These are phyloP conservation scores for Fusarium citri DNA, from an alignment of 2,329 filamentous ascomycete genomes.

Conservation along the genomic window DNA sequence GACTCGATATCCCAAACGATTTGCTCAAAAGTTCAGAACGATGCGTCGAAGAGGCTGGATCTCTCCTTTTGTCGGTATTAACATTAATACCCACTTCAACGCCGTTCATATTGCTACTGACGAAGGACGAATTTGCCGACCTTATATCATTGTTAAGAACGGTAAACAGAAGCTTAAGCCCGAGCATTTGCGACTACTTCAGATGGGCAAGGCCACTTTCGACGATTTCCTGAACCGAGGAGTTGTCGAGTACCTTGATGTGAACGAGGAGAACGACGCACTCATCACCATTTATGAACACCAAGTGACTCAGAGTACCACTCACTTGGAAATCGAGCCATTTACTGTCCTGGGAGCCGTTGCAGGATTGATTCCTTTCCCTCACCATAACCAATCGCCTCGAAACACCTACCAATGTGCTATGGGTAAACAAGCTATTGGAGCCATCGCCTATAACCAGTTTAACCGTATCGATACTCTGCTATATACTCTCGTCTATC, in stretches of 20 bases:
- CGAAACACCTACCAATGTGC: constrained; percentile 99
- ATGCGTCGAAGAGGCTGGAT: constrained; percentile 91
- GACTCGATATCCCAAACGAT: constrained; percentile 86
- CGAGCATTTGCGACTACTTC: constrained; percentile 82
- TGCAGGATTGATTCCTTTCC: constrained; percentile 95
- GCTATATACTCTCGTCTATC: constrained; percentile 96
- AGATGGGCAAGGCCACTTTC: constrained; percentile 86
- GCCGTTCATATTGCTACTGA: constrained; percentile 97
- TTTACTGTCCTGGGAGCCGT: constrained; percentile 97
- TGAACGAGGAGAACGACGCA: constrained; percentile 98
- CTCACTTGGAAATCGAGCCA: constrained; percentile 96
- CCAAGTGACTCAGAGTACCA: constrained; percentile 84
- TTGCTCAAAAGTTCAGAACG: constrained; percentile 85
- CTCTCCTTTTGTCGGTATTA: constrained; percentile 96
- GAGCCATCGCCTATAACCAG: constrained; percentile 97
- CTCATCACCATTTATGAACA: constrained; percentile 91
- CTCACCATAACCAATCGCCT: constrained; percentile 98
- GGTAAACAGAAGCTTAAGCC: constrained; percentile 82
- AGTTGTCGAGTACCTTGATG: constrained; percentile 94
- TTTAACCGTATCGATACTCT: constrained; percentile 97
- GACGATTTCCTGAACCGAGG: constrained; percentile 93
- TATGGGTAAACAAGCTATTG: constrained; percentile 99
- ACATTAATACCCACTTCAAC: constrained; percentile 92
- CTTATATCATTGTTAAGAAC: constrained; percentile 94
- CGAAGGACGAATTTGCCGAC: constrained; percentile 94